Conservation (phyloP, 140 eudicot genomes). For the Stevia rebaudiana region DNA sequence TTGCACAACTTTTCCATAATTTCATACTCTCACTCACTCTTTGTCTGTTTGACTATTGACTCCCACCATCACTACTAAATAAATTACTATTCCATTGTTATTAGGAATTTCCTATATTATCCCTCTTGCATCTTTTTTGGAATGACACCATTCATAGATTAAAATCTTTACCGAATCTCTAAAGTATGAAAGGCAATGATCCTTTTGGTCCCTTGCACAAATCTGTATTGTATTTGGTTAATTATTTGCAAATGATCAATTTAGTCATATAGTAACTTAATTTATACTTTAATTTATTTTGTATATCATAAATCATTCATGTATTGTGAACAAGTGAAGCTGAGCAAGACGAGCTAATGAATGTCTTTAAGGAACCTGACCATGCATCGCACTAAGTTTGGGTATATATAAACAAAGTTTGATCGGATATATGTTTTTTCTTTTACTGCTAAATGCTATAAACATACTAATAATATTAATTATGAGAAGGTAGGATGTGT, state of each 20-base stretch:
- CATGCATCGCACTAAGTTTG: too few relatives aligned
- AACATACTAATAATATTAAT: too few relatives aligned
- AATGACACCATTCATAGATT: conserved; percentile 3
- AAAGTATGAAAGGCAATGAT: not conserved
- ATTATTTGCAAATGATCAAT: not conserved
- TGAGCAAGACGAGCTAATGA: not conserved
- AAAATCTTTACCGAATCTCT: not conserved
- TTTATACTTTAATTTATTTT: not conserved
- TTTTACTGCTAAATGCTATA: too few relatives aligned
- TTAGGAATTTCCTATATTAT: conserved; percentile 13
- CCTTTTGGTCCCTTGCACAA: conserved; percentile 4
- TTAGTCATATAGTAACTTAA: not conserved
- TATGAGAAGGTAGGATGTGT: too few relatives aligned
- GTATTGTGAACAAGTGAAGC: not conserved
- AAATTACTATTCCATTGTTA: conserved; percentile 23
- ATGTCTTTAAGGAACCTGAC: not conserved
- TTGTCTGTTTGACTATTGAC: conserved; percentile 49
- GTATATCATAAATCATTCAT: not conserved
- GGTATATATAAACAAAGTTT: too few relatives aligned
- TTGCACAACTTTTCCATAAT: conserved; percentile 36
- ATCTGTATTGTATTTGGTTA: not conserved
- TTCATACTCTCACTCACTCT: conserved; percentile 35
- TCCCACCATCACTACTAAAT: conserved; percentile 20
- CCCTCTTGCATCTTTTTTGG: not conserved
- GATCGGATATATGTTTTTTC: too few relatives aligned